Evolutionary conservation across 208 protist genomes (phyloP), one percentile per base, ranked within the genome.

Genomic region (Naegleria lovaniensis): DNA sequence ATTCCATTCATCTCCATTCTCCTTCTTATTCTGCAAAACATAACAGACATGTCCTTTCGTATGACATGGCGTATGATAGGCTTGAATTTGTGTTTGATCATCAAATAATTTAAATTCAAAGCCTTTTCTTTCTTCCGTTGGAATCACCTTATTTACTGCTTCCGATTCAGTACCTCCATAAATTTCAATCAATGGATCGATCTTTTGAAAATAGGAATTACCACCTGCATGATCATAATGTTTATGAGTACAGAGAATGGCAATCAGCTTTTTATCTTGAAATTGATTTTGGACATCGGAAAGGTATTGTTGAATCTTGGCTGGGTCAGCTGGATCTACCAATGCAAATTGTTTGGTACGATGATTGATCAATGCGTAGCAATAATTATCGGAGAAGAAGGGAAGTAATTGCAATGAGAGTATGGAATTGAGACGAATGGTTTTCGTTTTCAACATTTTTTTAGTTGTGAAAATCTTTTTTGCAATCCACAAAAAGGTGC

Each of bases 161-260:
- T 33, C 15, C 40, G 38, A 40, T 87, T 87, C 22, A 51, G 4
- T 2, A n/a, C 43, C 29, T 41, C 41, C 40, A 67, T 29, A 15
- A 67, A 67, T 29, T 67, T 67, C 19, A 29, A 67, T 29, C 5
- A 7, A 48, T 22, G 11, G 11, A 29, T 67, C 55, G 0, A 67
- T 22, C 13, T 67, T 4, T 4, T 3, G 19, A 67, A 87, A 87
- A 29, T 40, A 41, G 0, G 25, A 40, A 51, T 87, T 87, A 33
- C 83, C 83, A 22, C 83, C 83, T 1, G 83, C 83, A 36, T 87
- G 83, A 87, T 87, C 83, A 33, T 15, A 40, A 51, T 87, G 83
- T 51, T 51, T 40, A 87, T 87, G 83, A 29, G 83, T 87, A 3
- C 39, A 52, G 1, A 87, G 40, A 87, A 87, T 87, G 38, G 33